These are phyloP conservation scores for Phytopythium oedochilum DNA, from an alignment of 352 stramenopile species.

Conservation along the genomic window DNA sequence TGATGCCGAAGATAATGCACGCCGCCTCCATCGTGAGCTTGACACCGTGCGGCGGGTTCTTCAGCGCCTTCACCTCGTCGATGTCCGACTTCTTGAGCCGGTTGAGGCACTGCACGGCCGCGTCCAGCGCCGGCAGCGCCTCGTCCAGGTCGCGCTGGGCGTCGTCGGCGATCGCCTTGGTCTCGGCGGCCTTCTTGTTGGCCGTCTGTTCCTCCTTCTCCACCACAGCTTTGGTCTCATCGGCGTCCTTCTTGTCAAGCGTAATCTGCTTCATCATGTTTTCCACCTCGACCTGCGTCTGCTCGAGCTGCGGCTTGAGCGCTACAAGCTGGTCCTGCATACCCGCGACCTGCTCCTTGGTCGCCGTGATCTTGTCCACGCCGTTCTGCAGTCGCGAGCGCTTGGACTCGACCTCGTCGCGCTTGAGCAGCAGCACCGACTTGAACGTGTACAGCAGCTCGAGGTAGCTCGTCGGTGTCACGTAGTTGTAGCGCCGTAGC, in stretches of 20 bases:
- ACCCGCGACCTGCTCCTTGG: conserved; percentile 88
- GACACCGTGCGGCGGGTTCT: conserved; percentile 84
- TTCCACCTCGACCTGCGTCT: conserved; percentile 91
- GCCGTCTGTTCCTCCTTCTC: conserved; percentile 90
- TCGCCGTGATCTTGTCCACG: conserved; percentile 92
- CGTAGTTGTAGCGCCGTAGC: conserved; percentile 89
- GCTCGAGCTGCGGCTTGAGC: conserved; percentile 89
- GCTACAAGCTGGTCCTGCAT: conserved; percentile 92
- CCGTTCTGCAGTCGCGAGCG: conserved; percentile 86
- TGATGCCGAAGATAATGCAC: conserved; percentile 95
- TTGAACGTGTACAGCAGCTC: conserved; percentile 94
- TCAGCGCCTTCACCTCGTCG: conserved; percentile 89
- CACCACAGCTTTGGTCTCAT: conserved; percentile 89
- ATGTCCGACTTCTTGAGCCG: conserved; percentile 93
- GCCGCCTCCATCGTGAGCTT: conserved; percentile 89
- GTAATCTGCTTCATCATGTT: conserved; percentile 94
- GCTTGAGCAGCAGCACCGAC: conserved; percentile 83
- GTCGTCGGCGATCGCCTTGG: conserved; percentile 90
- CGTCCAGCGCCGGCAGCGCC: conserved; percentile 88
- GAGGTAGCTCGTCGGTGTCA: conserved; percentile 92
- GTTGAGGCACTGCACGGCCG: conserved; percentile 90
- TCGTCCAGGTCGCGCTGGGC: conserved; percentile 92
- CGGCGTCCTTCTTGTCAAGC: conserved; percentile 89
- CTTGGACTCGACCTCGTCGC: conserved; percentile 86
- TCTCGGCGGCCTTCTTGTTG: conserved; percentile 91